Conservation (phyloP, 176 grass and related monocot genomes). For the Elaeis guineensis region DNA sequence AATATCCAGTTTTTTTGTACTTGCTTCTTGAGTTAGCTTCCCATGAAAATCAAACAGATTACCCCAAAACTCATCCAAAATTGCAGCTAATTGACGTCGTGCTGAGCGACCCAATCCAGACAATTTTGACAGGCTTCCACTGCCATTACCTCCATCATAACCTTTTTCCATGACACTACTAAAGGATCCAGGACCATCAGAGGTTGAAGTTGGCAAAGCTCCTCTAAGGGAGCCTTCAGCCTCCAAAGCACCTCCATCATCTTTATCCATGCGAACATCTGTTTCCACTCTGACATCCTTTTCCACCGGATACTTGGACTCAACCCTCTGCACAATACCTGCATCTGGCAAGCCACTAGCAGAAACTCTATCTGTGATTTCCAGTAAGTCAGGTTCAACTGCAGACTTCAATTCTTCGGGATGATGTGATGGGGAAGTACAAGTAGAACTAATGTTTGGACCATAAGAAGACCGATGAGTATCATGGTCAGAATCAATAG, state of each 20-base stretch:
- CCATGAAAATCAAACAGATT: slow-evolving; percentile 96
- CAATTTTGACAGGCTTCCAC: slow-evolving; percentile 58
- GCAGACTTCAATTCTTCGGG: slow-evolving; percentile 56
- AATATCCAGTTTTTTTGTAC: slow-evolving; percentile 52
- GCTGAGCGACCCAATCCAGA: slow-evolving; percentile 92
- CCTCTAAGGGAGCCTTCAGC: slow-evolving; percentile 33
- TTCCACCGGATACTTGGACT: slow-evolving; percentile 26
- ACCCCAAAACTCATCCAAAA: slow-evolving; percentile 94
- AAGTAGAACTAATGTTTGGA: slow-evolving; percentile 34
- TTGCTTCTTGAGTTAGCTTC: slow-evolving; percentile 64
- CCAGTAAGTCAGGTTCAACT: slow-evolving; percentile 38
- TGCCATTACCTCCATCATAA: slow-evolving; percentile 55
- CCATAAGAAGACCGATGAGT: slow-evolving; percentile 40
- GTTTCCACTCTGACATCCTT: slow-evolving; percentile 48
- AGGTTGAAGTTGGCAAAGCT: slow-evolving; percentile 11
- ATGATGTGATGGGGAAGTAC: slow-evolving; percentile 28
- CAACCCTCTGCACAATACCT: slow-evolving; percentile 27
- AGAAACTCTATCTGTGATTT: slow-evolving; percentile 29
- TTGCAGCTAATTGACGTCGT: slow-evolving; percentile 62
- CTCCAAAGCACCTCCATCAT: slow-evolving; percentile 38
- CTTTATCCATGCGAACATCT: slow-evolving; percentile 30
- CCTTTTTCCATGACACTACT: slow-evolving; percentile 45
- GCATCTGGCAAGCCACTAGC: slow-evolving; percentile 21
- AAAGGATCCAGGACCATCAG: slow-evolving; percentile 53
- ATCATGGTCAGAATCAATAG: slow-evolving; percentile 52